phyloP scores from a whole-genome alignment of 2,329 filamentous ascomycete genomes.

The Paecilomyces sp. region DNA sequence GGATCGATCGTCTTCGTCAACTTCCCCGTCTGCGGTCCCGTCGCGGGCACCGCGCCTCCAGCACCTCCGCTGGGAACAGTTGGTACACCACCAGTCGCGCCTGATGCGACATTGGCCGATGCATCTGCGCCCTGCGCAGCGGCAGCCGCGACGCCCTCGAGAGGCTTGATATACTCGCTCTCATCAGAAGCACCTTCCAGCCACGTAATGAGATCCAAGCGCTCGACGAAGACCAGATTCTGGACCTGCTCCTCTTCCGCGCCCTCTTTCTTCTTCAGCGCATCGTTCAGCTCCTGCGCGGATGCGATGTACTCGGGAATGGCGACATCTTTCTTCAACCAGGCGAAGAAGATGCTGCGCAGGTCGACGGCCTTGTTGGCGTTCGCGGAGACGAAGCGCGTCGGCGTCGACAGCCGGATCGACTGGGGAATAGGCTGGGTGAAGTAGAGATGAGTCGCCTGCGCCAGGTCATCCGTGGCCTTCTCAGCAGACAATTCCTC shows the following conservation, averaged over 20 bases:
- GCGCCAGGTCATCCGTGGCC: slow-evolving; percentile 55
- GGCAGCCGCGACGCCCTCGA: slow-evolving; percentile 54
- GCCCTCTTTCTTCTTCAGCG: slow-evolving; percentile 44
- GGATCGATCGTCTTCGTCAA: slow-evolving; percentile 69
- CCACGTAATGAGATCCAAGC: slow-evolving; percentile 87
- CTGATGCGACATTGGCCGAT: slow-evolving; percentile 45
- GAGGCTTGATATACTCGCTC: slow-evolving; percentile 83
- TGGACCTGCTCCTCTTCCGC: slow-evolving; percentile 57
- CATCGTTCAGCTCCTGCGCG: slow-evolving; percentile 71
- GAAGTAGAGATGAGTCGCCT: slow-evolving; percentile 75
- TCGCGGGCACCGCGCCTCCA: slow-evolving; percentile 20
- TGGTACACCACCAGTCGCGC: slow-evolving; percentile 38
- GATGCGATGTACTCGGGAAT: slow-evolving; percentile 88
- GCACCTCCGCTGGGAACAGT: slow-evolving; percentile 29
- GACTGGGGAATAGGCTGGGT: slow-evolving; percentile 52
- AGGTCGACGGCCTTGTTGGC: slow-evolving; percentile 66
- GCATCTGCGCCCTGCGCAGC: slow-evolving; percentile 36
- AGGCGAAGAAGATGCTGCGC: slow-evolving; percentile 93
- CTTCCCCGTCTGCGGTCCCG: slow-evolving; percentile 30
- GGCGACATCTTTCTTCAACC: slow-evolving; percentile 83
- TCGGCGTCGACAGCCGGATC: slow-evolving; percentile 64
- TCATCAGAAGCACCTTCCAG: slow-evolving; percentile 83
- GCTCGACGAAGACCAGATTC: slow-evolving; percentile 86
- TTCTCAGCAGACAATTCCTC: slow-evolving; percentile 57
- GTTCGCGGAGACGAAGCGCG: slow-evolving; percentile 77